Percentiles rank a stretch among this genome's conserved stretches.
Conservation (phyloP, 75 land plant genomes). For the Isoetes taiwanensis region DNA sequence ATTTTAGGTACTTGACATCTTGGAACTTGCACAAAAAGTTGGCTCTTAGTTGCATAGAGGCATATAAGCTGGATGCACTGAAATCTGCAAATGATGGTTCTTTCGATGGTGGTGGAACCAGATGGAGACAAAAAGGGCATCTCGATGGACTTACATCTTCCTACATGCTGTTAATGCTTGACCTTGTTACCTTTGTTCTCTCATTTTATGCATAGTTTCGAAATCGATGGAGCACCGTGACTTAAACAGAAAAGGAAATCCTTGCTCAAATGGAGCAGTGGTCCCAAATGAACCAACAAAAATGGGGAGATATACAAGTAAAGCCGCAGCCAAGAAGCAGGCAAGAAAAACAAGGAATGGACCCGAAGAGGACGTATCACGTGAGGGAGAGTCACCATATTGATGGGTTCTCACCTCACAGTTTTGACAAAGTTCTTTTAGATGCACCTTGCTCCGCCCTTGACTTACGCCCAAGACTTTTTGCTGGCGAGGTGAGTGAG, state of each 20-base stretch:
- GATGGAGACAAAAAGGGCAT: no score
- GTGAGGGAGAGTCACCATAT: conserved; percentile 37
- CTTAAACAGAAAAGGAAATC: no score
- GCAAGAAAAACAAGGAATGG: conserved; percentile 54
- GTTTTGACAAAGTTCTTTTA: conserved; percentile 82
- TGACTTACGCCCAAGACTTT: conserved; percentile 81
- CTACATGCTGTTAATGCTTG: no score
- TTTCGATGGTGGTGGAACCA: no score
- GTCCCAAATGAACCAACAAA: no score
- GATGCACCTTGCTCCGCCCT: conserved; percentile 99
- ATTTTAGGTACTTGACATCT: conserved; percentile 80
- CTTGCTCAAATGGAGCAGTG: no score
- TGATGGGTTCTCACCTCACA: conserved; percentile 59
- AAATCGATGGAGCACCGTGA: no score
- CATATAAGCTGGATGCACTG: conserved; percentile 82
- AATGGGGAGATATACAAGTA: conserved; percentile 28
- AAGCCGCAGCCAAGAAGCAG: conserved; percentile 36
- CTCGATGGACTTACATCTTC: no score
- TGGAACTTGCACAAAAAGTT: conserved; percentile 64
- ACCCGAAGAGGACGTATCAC: conserved; percentile 36
- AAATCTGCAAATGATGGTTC: no score
- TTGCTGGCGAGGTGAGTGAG: conserved; percentile 58
- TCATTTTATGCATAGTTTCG: no score
- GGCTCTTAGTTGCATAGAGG: conserved; percentile 62
- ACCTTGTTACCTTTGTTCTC: no score